phyloP scores from a whole-genome alignment of 495 filamentous ascomycete genomes.

The Xylaria intraflava region DNA sequence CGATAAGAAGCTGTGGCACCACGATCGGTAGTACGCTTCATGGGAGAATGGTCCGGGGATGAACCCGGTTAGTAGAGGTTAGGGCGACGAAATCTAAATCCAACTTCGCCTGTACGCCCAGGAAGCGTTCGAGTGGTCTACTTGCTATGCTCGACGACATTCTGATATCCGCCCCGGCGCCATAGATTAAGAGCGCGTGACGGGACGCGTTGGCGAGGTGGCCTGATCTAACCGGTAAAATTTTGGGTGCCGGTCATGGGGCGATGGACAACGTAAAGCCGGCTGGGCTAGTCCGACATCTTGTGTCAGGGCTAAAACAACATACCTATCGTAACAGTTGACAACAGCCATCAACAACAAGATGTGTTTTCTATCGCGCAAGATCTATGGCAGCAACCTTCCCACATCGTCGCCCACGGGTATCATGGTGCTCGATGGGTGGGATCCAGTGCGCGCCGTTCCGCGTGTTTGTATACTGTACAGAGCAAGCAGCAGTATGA shows the following conservation, averaged over 20 bases:
- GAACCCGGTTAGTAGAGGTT: conserved; percentile 5
- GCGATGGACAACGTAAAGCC: neutral
- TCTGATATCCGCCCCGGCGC: neutral
- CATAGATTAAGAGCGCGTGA: conserved; percentile 4
- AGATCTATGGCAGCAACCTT: neutral
- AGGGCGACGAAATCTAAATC: conserved; percentile 5
- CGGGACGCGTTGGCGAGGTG: conserved; percentile 9
- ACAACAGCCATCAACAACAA: neutral
- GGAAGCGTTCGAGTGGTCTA: neutral
- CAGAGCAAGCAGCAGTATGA: too few species aligned
- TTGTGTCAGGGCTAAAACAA: neutral
- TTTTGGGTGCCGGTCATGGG: neutral
- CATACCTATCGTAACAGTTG: neutral
- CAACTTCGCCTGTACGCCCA: conserved; percentile 1
- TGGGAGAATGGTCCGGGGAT: neutral
- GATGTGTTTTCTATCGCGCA: neutral
- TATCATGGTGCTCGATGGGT: neutral
- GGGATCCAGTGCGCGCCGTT: neutral
- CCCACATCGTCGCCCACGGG: neutral
- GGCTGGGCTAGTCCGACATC: neutral
- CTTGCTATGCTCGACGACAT: conserved; percentile 1
- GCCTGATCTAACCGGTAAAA: conserved; percentile 6
- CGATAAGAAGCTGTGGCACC: conserved; percentile 11
- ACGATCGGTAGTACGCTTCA: conserved; percentile 1
- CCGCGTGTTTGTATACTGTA: neutral